Evolutionary conservation across 148 eudicot genomes (phyloP).

Genomic region (Spergularia bocconei): DNA sequence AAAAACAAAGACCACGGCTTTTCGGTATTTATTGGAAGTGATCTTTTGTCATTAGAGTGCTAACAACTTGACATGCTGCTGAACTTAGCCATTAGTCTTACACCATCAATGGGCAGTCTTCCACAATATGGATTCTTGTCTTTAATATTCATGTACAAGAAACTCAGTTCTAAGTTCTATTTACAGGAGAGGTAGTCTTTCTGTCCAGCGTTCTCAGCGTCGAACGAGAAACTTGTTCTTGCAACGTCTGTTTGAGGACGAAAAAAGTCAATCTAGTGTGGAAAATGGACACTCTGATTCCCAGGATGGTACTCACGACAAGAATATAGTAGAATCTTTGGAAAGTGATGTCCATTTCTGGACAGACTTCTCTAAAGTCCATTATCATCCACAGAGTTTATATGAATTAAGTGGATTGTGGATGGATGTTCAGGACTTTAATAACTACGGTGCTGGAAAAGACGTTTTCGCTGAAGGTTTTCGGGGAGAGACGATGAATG

Average conservation of each 20-base stretch:
- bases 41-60: neutral
- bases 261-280: slow-evolving; percentile 31
- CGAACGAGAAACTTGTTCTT: slow-evolving; percentile 71
- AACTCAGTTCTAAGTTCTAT: slow-evolving; percentile 22
- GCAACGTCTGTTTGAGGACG: slow-evolving; percentile 75
- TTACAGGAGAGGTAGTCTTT: slow-evolving; percentile 69
- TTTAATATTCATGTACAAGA: slow-evolving; percentile 6
- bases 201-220: slow-evolving; percentile 65
- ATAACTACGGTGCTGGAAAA: slow-evolving; percentile 76
- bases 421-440: slow-evolving; percentile 55
- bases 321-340: slow-evolving; percentile 55
- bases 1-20: too few species aligned
- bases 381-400: slow-evolving; percentile 86
- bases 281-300: slow-evolving; percentile 34
- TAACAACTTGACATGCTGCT: neutral
- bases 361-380: slow-evolving; percentile 95
- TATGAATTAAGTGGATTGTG: slow-evolving; percentile 81
- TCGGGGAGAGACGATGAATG: slow-evolving; percentile 70
- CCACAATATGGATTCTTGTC: neutral
- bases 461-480: slow-evolving; percentile 61
- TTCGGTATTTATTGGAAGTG: neutral
- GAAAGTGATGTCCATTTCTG: slow-evolving; percentile 77
- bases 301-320: slow-evolving; percentile 45
- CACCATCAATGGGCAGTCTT: neutral
- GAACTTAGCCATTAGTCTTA: neutral